Evolutionary conservation across 352 stramenopile genomes (phyloP).

Genomic region (Globisporangium polare): DNA sequence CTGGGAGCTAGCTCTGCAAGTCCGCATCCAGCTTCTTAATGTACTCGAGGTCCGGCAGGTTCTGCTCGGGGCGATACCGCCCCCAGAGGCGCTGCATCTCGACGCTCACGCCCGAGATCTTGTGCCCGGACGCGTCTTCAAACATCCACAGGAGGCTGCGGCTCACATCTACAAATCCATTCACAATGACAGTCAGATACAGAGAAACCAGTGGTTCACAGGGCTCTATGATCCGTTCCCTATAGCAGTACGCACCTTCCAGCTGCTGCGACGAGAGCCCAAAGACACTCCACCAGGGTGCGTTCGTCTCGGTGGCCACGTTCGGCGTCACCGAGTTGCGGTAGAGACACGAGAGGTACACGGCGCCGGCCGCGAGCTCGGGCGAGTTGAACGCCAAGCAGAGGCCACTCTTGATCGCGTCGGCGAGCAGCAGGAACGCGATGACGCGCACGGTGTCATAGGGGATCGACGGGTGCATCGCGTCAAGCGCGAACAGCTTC

Average conservation of each 20-base stretch:
- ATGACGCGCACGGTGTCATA: conserved; percentile 46
- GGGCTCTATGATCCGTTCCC: too few relatives aligned
- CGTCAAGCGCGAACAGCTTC: conserved; percentile 47
- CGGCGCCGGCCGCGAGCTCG: conserved; percentile 52
- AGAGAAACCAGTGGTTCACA: too few relatives aligned
- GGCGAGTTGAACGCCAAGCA: conserved; percentile 48
- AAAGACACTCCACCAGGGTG: conserved; percentile 69
- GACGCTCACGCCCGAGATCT: conserved; percentile 29
- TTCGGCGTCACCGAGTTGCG: conserved; percentile 45
- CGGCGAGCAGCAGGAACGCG: conserved; percentile 50
- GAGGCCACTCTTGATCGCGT: conserved; percentile 54
- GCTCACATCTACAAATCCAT: conserved; percentile 36
- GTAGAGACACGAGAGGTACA: conserved; percentile 73
- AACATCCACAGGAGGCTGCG: conserved; percentile 63
- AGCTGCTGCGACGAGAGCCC: conserved; percentile 44
- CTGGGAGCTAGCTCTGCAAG: conserved; percentile 26
- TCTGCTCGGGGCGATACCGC: conserved; percentile 45
- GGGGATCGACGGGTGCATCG: conserved; percentile 45
- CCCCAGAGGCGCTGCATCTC: conserved; percentile 53
- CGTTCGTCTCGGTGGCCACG: conserved; percentile 55
- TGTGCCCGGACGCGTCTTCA: conserved; percentile 35
- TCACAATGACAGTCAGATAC: background rate
- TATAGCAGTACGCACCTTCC: conserved; percentile 23
- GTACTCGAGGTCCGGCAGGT: conserved; percentile 56
- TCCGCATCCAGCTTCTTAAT: conserved; percentile 53